A percentile compares a stretch with the other conserved stretches of the same genome.
phyloP scores from a whole-genome alignment of 495 filamentous ascomycete genomes.

The Hypoxylon fuscum region DNA sequence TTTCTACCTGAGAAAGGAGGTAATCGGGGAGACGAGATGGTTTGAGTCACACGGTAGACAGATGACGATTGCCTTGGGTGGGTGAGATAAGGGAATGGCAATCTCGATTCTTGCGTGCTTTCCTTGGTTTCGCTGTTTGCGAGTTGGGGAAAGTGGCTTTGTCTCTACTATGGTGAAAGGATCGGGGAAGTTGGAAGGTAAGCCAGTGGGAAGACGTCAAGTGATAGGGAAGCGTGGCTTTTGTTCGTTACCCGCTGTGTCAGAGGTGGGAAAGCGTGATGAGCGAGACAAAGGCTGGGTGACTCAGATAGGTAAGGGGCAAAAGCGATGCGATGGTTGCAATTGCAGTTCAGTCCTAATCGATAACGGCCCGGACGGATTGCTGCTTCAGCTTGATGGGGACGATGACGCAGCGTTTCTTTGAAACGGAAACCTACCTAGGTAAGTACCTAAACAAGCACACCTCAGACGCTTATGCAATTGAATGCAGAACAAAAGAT shows the following conservation, averaged over 20 bases:
- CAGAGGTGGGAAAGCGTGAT: conserved; percentile 21
- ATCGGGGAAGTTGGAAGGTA: conserved; percentile 8
- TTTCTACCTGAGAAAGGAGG: conserved; percentile 33
- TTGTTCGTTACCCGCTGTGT: conserved; percentile 32
- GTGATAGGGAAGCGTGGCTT: conserved; percentile 34
- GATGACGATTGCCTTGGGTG: conserved; percentile 44
- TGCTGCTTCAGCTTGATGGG: conserved; percentile 24
- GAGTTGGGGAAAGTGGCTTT: conserved; percentile 34
- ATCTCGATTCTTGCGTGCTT: conserved; percentile 39
- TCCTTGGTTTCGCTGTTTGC: conserved; percentile 33
- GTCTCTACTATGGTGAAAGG: conserved; percentile 28
- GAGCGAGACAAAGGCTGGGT: conserved; percentile 42
- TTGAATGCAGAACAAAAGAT: conserved; percentile 1
- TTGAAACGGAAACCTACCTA: conserved; percentile 2
- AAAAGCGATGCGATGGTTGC: conserved; percentile 28
- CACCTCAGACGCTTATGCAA: too few species aligned
- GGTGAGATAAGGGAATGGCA: conserved; percentile 39
- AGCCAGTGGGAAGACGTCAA: conserved; percentile 40
- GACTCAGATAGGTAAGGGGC: conserved; percentile 42
- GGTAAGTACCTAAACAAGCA: neutral
- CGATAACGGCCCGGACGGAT: conserved; percentile 24
- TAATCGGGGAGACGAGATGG: conserved; percentile 14
- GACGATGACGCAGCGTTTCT: conserved; percentile 31
- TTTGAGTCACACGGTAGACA: conserved; percentile 26
- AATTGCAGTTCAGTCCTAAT: conserved; percentile 30